A percentile compares a stretch with the other conserved stretches of the same genome.
phyloP scores from a whole-genome alignment of 208 protist species.

The Crithidia acanthocephali region DNA sequence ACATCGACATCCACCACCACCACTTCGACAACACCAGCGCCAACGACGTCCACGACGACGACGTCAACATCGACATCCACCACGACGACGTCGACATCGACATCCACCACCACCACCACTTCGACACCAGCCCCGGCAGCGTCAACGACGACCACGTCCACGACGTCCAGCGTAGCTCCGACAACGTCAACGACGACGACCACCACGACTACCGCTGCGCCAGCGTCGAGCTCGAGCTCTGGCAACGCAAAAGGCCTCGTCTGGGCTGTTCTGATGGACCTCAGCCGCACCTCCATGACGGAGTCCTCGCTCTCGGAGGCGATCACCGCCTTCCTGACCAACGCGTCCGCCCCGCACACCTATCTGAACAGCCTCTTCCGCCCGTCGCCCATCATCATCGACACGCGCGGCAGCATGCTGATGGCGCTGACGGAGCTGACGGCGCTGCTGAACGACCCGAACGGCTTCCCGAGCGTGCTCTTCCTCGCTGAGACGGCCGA shows the following conservation, averaged over 20 bases:
- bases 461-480: conserved; percentile 54
- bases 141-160: background rate
- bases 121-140: too few relatives aligned
- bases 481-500: conserved; percentile 76
- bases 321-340: conserved; percentile 36
- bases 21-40: background rate
- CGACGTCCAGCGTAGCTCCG: background rate
- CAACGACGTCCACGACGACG: background rate
- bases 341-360: conserved; percentile 12
- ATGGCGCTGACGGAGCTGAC: conserved; percentile 58
- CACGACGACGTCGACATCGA: background rate
- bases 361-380: conserved; percentile 40
- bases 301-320: conserved; percentile 32
- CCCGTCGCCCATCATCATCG: conserved; percentile 41
- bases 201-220: background rate
- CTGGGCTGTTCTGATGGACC: conserved; percentile 65
- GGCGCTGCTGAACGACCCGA: conserved; percentile 34
- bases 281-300: conserved; percentile 50
- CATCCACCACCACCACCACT: background rate
- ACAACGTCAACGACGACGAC: background rate
- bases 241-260: conserved; percentile 23
- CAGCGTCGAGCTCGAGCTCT: background rate
- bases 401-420: conserved; percentile 67
- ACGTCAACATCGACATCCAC: background rate
- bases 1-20: background rate